Percentiles rank a stretch among this genome's conserved stretches.
Conservation (phyloP, 768 basidiomycete species). For the Phlebiopsis flavidoalba region DNA sequence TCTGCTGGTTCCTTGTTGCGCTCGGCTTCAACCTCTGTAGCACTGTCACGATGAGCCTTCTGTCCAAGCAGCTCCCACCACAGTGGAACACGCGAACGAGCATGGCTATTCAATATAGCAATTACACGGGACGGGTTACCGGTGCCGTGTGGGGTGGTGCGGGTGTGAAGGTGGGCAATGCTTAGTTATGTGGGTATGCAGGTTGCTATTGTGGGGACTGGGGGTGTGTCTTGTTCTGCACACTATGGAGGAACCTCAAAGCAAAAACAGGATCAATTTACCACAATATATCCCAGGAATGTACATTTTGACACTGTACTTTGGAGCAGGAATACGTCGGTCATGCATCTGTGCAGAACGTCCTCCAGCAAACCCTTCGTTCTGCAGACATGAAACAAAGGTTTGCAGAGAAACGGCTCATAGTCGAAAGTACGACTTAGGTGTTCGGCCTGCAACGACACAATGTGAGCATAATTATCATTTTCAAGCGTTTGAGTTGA, state of each 20-base stretch:
- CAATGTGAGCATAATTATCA: not conserved
- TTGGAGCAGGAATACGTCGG: not conserved
- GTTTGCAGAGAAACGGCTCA: slow-evolving; percentile 53
- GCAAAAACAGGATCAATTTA: slow-evolving; percentile 36
- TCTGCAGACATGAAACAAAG: slow-evolving; percentile 38
- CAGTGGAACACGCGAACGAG: slow-evolving; percentile 54
- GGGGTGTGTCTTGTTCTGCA: slow-evolving; percentile 47
- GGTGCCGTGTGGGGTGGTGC: slow-evolving; percentile 68
- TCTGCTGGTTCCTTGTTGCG: slow-evolving; percentile 53
- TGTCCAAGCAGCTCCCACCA: slow-evolving; percentile 65
- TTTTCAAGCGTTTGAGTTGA: not conserved
- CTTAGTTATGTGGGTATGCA: slow-evolving; percentile 52
- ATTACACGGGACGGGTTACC: slow-evolving; percentile 57
- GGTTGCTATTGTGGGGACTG: slow-evolving; percentile 55
- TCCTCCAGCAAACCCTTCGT: slow-evolving; percentile 43
- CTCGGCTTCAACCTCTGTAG: slow-evolving; percentile 72
- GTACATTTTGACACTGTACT: not conserved
- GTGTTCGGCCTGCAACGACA: slow-evolving; percentile 42
- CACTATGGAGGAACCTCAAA: slow-evolving; percentile 60
- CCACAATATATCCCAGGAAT: not conserved
- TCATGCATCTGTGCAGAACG: slow-evolving; percentile 23
- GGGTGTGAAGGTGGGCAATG: slow-evolving; percentile 58
- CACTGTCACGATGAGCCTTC: slow-evolving; percentile 59
- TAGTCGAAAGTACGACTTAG: slow-evolving; percentile 58
- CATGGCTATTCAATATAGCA: slow-evolving; percentile 65